phyloP scores from a whole-genome alignment of 129 eudicot species.

The Apium graveolens region DNA sequence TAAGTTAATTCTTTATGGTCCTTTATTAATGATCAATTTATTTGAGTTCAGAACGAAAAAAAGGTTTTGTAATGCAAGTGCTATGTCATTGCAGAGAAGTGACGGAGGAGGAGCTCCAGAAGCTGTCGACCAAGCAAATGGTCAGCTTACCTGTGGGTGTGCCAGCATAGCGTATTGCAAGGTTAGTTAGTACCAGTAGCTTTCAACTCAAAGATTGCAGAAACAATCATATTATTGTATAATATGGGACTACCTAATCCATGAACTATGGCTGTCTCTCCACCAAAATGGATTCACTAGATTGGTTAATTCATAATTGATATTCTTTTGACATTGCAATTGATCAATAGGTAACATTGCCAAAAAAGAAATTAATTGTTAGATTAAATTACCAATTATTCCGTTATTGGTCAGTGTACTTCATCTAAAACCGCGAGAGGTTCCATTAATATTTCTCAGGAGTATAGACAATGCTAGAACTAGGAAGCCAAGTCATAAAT shows the following conservation, averaged over 20 bases:
- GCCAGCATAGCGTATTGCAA: slow-evolving; percentile 77
- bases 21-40: not conserved
- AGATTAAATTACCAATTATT: not conserved
- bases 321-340: not conserved
- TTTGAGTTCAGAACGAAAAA: not conserved
- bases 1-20: not conserved
- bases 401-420: not conserved
- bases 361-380: not conserved
- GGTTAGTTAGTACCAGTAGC: slow-evolving; percentile 28
- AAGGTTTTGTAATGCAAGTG: not conserved
- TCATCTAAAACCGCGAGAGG: not conserved
- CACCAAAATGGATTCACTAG: not conserved
- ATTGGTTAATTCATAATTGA: not conserved
- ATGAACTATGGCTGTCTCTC: not conserved
- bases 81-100: slow-evolving; percentile 47
- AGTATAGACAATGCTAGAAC: not conserved
- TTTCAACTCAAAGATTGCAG: not conserved
- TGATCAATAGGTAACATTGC: not conserved
- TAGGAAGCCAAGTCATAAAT: not conserved
- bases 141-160: slow-evolving; percentile 80
- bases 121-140: slow-evolving; percentile 88
- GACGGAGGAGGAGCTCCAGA: slow-evolving; percentile 95
- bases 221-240: not conserved
- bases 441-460: not conserved
- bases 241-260: not conserved